A percentile compares a stretch with the other conserved stretches of the same genome.
These are phyloP conservation scores for Geotrichum carabidarum DNA, from an alignment of 1,139 yeast genomes.

Conservation along the genomic window DNA sequence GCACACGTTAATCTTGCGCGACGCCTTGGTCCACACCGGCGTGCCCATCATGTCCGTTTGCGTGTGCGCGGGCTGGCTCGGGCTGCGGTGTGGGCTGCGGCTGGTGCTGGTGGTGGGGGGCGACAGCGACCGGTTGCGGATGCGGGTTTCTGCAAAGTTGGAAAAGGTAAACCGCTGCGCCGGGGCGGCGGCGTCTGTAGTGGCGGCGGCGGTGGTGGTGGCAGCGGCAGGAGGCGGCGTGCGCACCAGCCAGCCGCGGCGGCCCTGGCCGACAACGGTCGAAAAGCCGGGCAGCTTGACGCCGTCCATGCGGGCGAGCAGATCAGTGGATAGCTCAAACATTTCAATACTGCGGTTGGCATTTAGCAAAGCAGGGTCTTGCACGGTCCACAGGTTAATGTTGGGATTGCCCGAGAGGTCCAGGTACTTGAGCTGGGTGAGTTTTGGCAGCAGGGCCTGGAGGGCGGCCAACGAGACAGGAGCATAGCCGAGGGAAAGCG, in stretches of 20 bases:
- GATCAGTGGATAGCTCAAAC: conserved; percentile 40
- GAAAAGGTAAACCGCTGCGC: conserved; percentile 29
- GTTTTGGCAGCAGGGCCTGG: conserved; percentile 44
- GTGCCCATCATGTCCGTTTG: conserved; percentile 25
- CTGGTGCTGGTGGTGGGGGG: background rate
- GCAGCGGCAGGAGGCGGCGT: conserved; percentile 17
- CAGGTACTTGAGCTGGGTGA: conserved; percentile 38
- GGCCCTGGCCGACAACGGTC: conserved; percentile 61
- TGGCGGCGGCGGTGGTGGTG: background rate
- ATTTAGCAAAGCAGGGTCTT: conserved; percentile 45
- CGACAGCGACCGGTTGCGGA: conserved; percentile 13
- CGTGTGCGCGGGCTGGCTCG: background rate
- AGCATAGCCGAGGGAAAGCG: conserved; percentile 60
- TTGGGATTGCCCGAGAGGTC: conserved; percentile 51
- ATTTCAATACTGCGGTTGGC: conserved; percentile 37
- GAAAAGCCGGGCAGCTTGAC: conserved; percentile 33
- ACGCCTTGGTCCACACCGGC: conserved; percentile 33
- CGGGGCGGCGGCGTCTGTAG: conserved; percentile 15
- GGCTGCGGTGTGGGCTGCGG: background rate
- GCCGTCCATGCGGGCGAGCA: conserved; percentile 31
- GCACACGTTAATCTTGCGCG: conserved; percentile 36
- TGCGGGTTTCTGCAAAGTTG: conserved; percentile 29
- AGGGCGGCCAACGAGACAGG: conserved; percentile 49
- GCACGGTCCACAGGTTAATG: conserved; percentile 50
- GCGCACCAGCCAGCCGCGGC: conserved; percentile 79